Evolutionary conservation across 2,329 filamentous ascomycete species (phyloP).

Genomic region (Pseudomassariella vexata): DNA sequence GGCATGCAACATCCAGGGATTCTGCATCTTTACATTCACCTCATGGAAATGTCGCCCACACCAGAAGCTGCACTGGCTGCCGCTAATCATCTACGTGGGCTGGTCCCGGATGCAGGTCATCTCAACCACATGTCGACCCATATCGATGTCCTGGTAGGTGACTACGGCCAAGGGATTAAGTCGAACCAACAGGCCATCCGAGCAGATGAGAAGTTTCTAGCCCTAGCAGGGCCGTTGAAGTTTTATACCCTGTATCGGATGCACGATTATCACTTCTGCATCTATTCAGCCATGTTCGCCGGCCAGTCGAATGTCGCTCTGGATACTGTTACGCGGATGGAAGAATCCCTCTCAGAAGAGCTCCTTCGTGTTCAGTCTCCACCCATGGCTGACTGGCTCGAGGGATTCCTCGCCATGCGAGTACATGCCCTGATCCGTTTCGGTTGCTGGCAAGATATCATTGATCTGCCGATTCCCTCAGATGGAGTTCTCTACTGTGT

Average conservation of each 20-base stretch:
- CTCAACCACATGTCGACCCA: constrained; percentile 74
- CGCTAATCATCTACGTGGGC: constrained; percentile 55
- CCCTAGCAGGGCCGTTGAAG: constrained; percentile 52
- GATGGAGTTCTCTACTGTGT: constrained; percentile 61
- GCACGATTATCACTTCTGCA: constrained; percentile 69
- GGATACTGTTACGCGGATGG: constrained; percentile 52
- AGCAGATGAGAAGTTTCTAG: constrained; percentile 63
- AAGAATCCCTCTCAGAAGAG: constrained; percentile 56
- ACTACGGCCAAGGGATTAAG: constrained; percentile 61
- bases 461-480: constrained; percentile 47
- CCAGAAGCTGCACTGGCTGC: constrained; percentile 58
- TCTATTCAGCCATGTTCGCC: constrained; percentile 75
- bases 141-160: constrained; percentile 66
- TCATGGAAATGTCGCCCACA: constrained; percentile 68
- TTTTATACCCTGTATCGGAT: constrained; percentile 74
- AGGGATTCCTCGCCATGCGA: constrained; percentile 62
- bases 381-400: constrained; percentile 75
- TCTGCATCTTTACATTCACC: constrained; percentile 70
- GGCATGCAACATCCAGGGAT: constrained; percentile 60
- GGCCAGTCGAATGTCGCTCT: constrained; percentile 59
- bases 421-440: constrained; percentile 69
- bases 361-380: constrained; percentile 59
- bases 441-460: constrained; percentile 63
- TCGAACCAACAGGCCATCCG: constrained; percentile 62
- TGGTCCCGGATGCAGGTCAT: constrained; percentile 66